Evolutionary conservation across 306 rosid species (phyloP), one percentile per base, ranked within the genome.

Genomic region (Fagus crenata): DNA sequence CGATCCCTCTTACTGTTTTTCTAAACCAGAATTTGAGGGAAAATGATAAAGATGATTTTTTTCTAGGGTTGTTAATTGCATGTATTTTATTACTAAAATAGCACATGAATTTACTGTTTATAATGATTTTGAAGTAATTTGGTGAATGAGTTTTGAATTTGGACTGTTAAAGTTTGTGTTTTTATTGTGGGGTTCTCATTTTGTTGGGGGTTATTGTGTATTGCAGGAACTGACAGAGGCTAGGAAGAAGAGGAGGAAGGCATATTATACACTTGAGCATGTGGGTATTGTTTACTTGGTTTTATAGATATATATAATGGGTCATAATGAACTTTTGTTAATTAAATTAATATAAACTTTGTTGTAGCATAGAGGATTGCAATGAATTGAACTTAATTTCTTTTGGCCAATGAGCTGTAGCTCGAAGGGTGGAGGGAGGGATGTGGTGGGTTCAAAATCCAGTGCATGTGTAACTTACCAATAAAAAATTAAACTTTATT

Each of bases 181-280:
- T 7, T 7, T 17, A 3, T 67, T 67, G 11, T 3, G 2, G 18
- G 42, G 51, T 46, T 72, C 42, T 72, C 13, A 58, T 53, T 49
- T 74, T 68, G 42, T 60, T 72, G 60, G 41, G 49, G 0, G 6
- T 40, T 39, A 39, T 80, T 17, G 55, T 78, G 73, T 31, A 35
- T 82, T 56, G 81, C 88, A 95, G 97, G 99, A 92, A 60, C 89
- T 95, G 31, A 81, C 92, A 1, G 97, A 92, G 72, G 86, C 97
- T 73, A 88, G 97, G 80, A 95, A 95, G 83, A 92, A 85, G 92
- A 95, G 86, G 89, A 86, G 99, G 76, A 95, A 87, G 81, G 89
- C 85, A 13, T 91, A 95, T 78, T 92, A 77, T 79, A 77, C 81
- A 67, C 88, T 95, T 68, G 97, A 95, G 74, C 97, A 88, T 77